Evolutionary conservation across 75 land plant species (phyloP).

Genomic region (Azolla pinnata): DNA sequence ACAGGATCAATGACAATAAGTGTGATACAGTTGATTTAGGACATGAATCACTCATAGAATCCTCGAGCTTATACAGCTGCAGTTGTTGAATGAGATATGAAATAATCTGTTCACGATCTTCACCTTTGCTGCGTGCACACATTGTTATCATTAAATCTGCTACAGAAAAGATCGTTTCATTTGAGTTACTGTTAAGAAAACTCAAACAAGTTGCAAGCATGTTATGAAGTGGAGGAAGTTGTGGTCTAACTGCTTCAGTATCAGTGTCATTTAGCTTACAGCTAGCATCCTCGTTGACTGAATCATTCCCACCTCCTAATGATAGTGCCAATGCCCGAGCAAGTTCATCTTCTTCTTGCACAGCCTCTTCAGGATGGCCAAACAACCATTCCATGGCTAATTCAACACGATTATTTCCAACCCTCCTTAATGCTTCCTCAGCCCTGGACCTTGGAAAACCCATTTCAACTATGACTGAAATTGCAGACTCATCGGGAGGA

Average conservation of each 20-base stretch:
- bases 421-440: constrained; percentile 80
- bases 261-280: constrained; percentile 35
- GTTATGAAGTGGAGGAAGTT: constrained; percentile 71
- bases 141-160: constrained; percentile 82
- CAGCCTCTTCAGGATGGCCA: constrained; percentile 75
- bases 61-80: constrained; percentile 48
- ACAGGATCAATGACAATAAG: constrained; percentile 70
- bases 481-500: constrained; percentile 80
- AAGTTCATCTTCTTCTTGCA: constrained; percentile 90
- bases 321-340: constrained; percentile 93
- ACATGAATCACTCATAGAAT: constrained; percentile 39
- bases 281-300: constrained; percentile 37
- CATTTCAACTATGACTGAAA: constrained; percentile 90
- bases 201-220: constrained; percentile 62
- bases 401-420: constrained; percentile 82
- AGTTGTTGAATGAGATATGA: constrained; percentile 61
- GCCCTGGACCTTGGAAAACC: constrained; percentile 86
- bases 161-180: constrained; percentile 62
- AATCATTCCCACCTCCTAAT: constrained; percentile 52
- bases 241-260: constrained; percentile 38
- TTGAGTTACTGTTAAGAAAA: constrained; percentile 61
- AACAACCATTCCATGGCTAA: constrained; percentile 98
- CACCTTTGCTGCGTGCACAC: constrained; percentile 65
- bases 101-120: constrained; percentile 58
- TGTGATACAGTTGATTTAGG: constrained; percentile 55